Evolutionary conservation across 2,329 filamentous ascomycete species (phyloP).

Genomic region (Ceratocystis smalleyi): DNA sequence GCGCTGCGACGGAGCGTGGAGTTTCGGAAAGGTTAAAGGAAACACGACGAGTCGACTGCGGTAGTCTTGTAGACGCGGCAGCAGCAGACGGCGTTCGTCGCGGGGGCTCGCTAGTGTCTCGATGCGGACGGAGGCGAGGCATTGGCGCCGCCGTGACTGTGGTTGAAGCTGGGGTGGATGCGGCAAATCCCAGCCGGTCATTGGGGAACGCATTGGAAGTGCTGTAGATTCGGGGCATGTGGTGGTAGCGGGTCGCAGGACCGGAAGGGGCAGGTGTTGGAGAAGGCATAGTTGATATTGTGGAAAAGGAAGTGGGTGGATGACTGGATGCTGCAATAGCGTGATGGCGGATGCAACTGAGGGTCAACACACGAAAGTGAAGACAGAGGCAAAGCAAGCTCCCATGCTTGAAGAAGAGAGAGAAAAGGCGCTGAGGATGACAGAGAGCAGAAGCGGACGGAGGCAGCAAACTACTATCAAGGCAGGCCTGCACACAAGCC

Average conservation of each 20-base stretch:
- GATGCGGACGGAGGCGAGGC: not conserved
- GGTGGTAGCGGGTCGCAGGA: not conserved
- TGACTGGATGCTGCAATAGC: not conserved
- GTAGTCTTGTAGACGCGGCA: not conserved
- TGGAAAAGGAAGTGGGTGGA: not conserved
- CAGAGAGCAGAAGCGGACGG: not conserved
- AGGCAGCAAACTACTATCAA: not conserved
- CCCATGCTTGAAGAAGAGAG: conserved; percentile 1
- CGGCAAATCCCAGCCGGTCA: not conserved
- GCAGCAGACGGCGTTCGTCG: conserved; percentile 1
- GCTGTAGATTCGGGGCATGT: not conserved
- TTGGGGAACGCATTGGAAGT: conserved; percentile 1
- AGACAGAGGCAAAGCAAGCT: conserved; percentile 2
- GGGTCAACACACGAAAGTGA: conserved; percentile 7
- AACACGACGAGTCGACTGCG: not conserved
- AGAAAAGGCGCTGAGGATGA: not conserved
- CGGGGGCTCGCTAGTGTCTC: conserved; percentile 1
- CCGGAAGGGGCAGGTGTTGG: not conserved
- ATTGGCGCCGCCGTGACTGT: not conserved
- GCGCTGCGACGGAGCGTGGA: not conserved
- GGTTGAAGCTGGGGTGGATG: not conserved
- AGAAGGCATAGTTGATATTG: not conserved
- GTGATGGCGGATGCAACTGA: not conserved
- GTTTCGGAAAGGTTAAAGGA: conserved; percentile 11
- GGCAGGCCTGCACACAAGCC: not conserved